Evolutionary conservation across 1,284 basidiomycete genomes (phyloP).

Genomic region (Testicularia cyperi): DNA sequence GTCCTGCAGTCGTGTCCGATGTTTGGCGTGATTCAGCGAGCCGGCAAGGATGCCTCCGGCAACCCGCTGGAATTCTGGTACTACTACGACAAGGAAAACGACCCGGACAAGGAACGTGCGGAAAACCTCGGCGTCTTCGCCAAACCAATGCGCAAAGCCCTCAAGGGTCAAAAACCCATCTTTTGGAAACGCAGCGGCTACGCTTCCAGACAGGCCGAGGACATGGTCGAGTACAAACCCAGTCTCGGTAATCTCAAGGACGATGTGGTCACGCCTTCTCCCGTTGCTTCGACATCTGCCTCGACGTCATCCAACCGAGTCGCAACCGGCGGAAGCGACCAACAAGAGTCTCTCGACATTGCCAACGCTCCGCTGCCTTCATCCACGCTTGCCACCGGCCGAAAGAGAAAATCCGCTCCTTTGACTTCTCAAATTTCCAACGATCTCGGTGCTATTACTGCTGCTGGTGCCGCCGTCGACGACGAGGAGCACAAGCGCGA

Average conservation of each 20-base stretch:
- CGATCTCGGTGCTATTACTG: not conserved
- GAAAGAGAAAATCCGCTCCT: conserved; percentile 19
- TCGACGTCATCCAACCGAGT: conserved; percentile 2
- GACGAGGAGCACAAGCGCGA: conserved; percentile 24
- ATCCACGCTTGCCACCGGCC: conserved; percentile 7
- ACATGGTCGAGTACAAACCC: conserved; percentile 2
- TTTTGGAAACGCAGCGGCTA: conserved; percentile 57
- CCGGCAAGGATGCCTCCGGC: conserved; percentile 55
- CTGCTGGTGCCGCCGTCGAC: not conserved
- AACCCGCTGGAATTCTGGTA: conserved; percentile 59
- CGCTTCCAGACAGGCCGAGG: conserved; percentile 19
- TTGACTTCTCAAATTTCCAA: too few relatives aligned
- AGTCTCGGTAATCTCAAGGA: too few relatives aligned
- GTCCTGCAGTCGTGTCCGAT: conserved; percentile 46
- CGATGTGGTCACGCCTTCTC: not conserved
- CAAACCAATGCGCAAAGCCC: conserved; percentile 58
- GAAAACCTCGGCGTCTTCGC: conserved; percentile 54
- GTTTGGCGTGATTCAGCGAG: conserved; percentile 57
- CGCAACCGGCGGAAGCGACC: not conserved
- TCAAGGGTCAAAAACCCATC: conserved; percentile 58
- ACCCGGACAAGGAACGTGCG: conserved; percentile 53
- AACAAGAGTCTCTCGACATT: conserved; percentile 21
- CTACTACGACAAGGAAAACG: conserved; percentile 57
- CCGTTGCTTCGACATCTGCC: not conserved
- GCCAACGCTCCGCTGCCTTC: conserved; percentile 22